These are phyloP conservation scores for Podaxis carcinomalis DNA, from an alignment of 768 basidiomycete genomes.

Conservation along the genomic window DNA sequence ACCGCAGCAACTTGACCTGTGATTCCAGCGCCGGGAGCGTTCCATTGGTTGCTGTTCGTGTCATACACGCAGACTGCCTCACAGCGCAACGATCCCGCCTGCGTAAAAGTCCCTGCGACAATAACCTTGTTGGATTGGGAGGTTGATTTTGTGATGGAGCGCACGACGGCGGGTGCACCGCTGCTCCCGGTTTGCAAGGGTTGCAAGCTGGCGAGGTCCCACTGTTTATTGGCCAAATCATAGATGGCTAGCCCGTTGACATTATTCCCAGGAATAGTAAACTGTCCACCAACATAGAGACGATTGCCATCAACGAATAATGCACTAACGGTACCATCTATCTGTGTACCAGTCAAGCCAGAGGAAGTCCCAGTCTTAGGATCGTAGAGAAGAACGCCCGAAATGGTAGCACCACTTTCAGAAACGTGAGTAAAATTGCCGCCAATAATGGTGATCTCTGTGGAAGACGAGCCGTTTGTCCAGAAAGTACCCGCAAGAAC, in stretches of 20 bases:
- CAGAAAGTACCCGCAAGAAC: conserved; percentile 87
- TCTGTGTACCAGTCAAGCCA: conserved; percentile 54
- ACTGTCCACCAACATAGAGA: conserved; percentile 85
- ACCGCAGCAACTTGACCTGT: conserved; percentile 78
- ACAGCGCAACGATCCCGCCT: conserved; percentile 73
- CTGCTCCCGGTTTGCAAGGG: conserved; percentile 52
- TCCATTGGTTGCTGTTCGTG: conserved; percentile 70
- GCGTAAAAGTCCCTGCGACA: conserved; percentile 84
- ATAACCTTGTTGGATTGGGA: conserved; percentile 61
- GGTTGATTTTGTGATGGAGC: conserved; percentile 62
- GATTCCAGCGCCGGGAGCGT: conserved; percentile 71
- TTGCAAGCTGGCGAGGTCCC: conserved; percentile 57
- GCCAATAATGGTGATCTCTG: conserved; percentile 73
- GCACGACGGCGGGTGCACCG: conserved; percentile 58
- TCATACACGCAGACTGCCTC: conserved; percentile 78
- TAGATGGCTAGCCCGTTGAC: conserved; percentile 77
- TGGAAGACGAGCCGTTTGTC: conserved; percentile 68
- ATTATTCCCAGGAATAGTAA: conserved; percentile 52
- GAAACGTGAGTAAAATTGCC: conserved; percentile 78
- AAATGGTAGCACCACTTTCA: conserved; percentile 31
- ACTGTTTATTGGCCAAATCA: conserved; percentile 60
- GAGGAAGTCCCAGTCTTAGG: conserved; percentile 40
- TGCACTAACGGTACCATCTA: conserved; percentile 75
- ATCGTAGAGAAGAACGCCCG: conserved; percentile 73
- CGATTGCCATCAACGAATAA: conserved; percentile 66